Conservation (phyloP, 2,329 filamentous ascomycete species). For the Fusarium lyarnte region DNA sequence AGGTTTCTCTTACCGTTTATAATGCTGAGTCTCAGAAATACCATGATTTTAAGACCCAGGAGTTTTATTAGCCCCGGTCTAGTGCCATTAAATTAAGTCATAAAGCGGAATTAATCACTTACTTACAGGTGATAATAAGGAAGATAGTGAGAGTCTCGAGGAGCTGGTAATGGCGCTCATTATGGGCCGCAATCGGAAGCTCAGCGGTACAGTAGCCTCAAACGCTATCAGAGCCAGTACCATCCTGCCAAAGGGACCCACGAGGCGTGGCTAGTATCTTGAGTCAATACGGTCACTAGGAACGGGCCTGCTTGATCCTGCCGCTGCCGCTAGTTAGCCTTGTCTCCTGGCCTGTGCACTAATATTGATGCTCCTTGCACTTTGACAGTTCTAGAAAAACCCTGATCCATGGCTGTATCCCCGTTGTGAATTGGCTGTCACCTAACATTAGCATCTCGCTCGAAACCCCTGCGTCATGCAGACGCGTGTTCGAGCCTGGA, state of each 20-base stretch:
- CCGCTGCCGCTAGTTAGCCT: background rate
- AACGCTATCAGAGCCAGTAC: background rate
- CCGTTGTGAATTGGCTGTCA: background rate
- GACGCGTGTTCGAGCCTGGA: background rate
- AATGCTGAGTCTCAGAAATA: too few relatives aligned
- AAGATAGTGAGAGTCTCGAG: too few relatives aligned
- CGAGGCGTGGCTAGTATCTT: background rate
- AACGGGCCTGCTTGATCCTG: background rate
- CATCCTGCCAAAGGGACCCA: too few relatives aligned
- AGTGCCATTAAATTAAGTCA: too few relatives aligned
- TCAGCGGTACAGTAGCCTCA: background rate
- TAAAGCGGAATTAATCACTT: too few relatives aligned
- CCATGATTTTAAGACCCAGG: too few relatives aligned
- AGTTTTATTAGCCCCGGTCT: too few relatives aligned
- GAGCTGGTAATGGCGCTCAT: too few relatives aligned
- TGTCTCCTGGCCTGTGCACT: background rate
- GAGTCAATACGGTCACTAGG: background rate
- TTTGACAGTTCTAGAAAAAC: background rate
- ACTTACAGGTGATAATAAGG: too few relatives aligned
- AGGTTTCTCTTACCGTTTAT: too few relatives aligned
- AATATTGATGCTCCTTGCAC: background rate
- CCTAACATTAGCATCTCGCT: rapidly evolving
- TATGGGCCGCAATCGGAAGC: background rate
- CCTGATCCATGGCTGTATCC: background rate
- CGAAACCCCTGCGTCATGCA: background rate